Base-by-base conservation (phyloP, 2,329 filamentous ascomycete genomes). In the Scytalidium lignicola region DNA sequence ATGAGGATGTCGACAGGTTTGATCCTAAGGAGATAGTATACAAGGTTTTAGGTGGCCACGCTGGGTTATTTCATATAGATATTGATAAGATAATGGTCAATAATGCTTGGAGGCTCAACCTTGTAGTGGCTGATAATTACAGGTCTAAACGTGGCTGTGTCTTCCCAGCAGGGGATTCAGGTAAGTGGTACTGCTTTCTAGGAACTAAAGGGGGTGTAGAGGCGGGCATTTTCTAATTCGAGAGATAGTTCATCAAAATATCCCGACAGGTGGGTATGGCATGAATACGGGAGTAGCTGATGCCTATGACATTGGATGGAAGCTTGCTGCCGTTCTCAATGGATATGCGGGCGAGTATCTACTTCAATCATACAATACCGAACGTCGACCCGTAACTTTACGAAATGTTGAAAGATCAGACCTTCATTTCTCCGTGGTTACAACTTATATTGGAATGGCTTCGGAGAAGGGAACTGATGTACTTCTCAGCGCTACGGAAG, bases 231-330 rank as follows among this genome's bases (percentile, higher is more conserved):
- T n/a, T n/a, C n/a, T n/a, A n/a, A n/a, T n/a, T n/a, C n/a, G 10
- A 26, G 10, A 5, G 15, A 29, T 23, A 37, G 65, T 62, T 8
- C 65, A 68, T 28, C 57, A 60, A 2, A 62, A 62, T 42, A 61
- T 60, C 2, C 63, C 65, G 1, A 57, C 58, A 13, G 64, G 65
- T 9, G 63, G 63, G 0, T 63, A 66, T 44, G 64, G 65, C 4
- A 62, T 67, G 60, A 68, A 68, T 51, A 64, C 56, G 2, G 65
- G 61, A 2, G 55, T 66, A 8, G 59, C 58, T 2, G 65, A 67
- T 41, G 59, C 60, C 12, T 51, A 64, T 21, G 59, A 61, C 43
- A 40, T 66, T 1, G 60, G 54, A 4, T 67, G 65, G 65, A 62
- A 62, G 26, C 53, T 67, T 2, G 61, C 58, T 3, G 57, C 60